phyloP scores from a whole-genome alignment of 2,329 filamentous ascomycete genomes.

The Calonectria pteridis region DNA sequence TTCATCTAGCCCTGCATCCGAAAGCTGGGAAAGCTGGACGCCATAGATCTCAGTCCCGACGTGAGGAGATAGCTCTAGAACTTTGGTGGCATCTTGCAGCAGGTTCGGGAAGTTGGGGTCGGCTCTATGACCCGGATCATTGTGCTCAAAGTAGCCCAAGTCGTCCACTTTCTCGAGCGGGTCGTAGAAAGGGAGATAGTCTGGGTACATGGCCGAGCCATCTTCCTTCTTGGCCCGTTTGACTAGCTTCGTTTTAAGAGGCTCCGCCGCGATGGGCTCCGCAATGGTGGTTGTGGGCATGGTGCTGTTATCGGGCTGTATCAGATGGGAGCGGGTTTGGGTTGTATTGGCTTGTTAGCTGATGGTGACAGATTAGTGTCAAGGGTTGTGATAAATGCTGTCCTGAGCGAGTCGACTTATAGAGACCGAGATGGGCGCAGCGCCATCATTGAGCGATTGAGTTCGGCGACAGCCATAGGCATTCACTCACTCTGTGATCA shows the following conservation, averaged over 20 bases:
- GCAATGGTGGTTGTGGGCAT: not conserved
- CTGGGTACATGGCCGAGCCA: not conserved
- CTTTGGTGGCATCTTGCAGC: not conserved
- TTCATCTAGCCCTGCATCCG: not conserved
- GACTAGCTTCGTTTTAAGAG: not conserved
- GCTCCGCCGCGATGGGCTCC: conserved; percentile 1
- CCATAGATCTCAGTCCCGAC: not conserved
- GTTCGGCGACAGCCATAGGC: not conserved
- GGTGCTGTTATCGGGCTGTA: not conserved
- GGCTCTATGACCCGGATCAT: not conserved
- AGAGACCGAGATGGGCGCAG: not conserved
- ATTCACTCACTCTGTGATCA: not conserved
- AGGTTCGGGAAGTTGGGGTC: not conserved
- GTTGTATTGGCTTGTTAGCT: not conserved
- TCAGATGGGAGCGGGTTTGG: not conserved
- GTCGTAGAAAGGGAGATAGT: not conserved
- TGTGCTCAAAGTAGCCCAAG: conserved; percentile 1
- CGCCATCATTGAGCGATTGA: not conserved
- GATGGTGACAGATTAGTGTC: not conserved
- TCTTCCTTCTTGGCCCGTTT: conserved; percentile 1
- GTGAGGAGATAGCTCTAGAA: not conserved
- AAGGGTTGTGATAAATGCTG: not conserved
- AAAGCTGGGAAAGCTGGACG: not conserved
- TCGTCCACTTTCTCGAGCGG: not conserved
- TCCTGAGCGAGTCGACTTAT: not conserved